Evolutionary conservation across 2,329 filamentous ascomycete species (phyloP), one percentile per base, ranked within the genome.

Genomic region (Apiospora kogelbergensis): DNA sequence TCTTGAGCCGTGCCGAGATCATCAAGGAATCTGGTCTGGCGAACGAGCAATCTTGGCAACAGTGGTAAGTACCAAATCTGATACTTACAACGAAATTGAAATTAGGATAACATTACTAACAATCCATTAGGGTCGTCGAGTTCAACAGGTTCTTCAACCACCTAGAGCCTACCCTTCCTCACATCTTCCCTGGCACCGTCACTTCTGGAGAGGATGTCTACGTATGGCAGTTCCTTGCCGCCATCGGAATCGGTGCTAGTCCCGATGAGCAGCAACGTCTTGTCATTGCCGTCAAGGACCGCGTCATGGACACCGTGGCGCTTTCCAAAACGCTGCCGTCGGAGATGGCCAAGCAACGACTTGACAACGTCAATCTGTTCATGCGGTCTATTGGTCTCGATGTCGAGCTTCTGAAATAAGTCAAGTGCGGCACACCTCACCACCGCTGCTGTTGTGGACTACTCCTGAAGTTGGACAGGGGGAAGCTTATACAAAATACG

Each of bases 311-410:
- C 78, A 98, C 96, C 0, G 94, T 99, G 13, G 85, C 88, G 40
- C 89, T 97, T 67, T 92, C 93, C 76, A 98, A 97, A 86, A 95
- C 93, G 1, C 85, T 99, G 42, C 95, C 96, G 22, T 87, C 91
- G 20, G 92, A 96, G 69, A 93, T 98, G 90, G 91, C 93, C 15
- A 90, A 90, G 70, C 90, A 93, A 78, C 91, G 95, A 70, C 85
- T 97, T 69, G 91, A 92, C 69, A 97, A 97, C 77, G 96, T 99
- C 74, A 99, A 99, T 79, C 84, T 99, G 68, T 99, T 99, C 81
- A 98, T 99, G 95, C 92, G 94, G 77, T 96, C 95, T 68, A 98
- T 99, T 81, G 96, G 96, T n/a, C 86, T 99, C 78, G 96, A 99
- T 83, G 96, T 99, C 66, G 96, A 98, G 75, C 81, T 91, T 66